phyloP scores from a whole-genome alignment of 2,329 filamentous ascomycete genomes.

The Metarhizium anisopliae region DNA sequence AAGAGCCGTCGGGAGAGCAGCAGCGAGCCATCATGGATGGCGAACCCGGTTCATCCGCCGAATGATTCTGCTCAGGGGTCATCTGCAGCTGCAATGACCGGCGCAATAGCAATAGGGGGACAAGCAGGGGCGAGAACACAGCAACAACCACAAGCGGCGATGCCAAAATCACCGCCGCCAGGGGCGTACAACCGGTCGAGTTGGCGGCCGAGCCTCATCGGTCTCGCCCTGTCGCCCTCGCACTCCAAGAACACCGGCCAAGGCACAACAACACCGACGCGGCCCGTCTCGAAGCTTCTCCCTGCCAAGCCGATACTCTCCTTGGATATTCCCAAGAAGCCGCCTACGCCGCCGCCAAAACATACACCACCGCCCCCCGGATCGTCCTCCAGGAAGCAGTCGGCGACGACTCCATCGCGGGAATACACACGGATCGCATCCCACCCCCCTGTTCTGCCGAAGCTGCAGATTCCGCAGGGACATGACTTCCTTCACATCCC shows the following conservation, averaged over 20 bases:
- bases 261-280: constrained; percentile 14
- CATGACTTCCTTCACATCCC: not conserved
- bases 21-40: constrained; percentile 17
- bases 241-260: constrained; percentile 9
- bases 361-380: not conserved
- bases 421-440: constrained; percentile 9
- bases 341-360: not conserved
- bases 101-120: not conserved
- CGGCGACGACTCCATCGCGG: constrained; percentile 5
- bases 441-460: constrained; percentile 16
- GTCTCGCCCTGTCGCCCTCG: constrained; percentile 33
- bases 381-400: not conserved
- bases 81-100: not conserved
- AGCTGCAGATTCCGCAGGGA: constrained; percentile 19
- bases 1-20: constrained; percentile 14
- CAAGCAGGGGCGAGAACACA: not conserved
- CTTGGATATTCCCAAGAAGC: constrained; percentile 1
- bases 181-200: constrained; percentile 19
- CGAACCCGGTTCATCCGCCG: constrained; percentile 13
- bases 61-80: constrained; percentile 11
- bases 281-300: constrained; percentile 33
- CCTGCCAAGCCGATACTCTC: constrained; percentile 37
- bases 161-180: constrained; percentile 11
- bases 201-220: constrained; percentile 30
- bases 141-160: not conserved